Base-by-base conservation (phyloP, 2,329 filamentous ascomycete genomes). In the Fusarium nodosum region DNA sequence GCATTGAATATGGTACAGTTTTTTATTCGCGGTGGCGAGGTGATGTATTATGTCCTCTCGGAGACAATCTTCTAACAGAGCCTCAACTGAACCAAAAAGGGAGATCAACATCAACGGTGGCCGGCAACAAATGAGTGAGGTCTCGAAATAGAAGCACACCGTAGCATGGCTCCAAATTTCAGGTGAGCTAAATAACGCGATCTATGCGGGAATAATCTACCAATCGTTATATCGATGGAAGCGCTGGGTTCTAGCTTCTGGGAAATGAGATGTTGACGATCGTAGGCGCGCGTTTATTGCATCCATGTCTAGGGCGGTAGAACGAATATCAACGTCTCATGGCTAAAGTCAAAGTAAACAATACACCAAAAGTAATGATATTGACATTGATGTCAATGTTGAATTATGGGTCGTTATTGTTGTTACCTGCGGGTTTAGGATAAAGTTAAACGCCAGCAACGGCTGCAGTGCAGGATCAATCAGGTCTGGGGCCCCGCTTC, bases 251-350 rank as follows among this genome's bases (percentile, higher is more conserved):
- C 34, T 45, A 50, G 47, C 34, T n/a, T 22, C 11, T 51, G 45
- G 33, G 42, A 67, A 67, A 56, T 57, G 66, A 66, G 46, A 45
- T 46, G 48, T 41, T 34, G 42, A 52, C 15, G 44, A 52, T 44
- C 44, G 11, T 10, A 54, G 50, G 53, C 53, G 66, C 66, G 56
- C 53, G 66, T 54, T 53, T 69, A 42, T 41, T 34, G 39, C 46
- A 41, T 20, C 51, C 51, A 41, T 45, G 33, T 20, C 20, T 39
- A 24, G 46, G 39, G 18, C 22, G 42, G 26, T 30, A 12, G 20
- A 50, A 20, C 31, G 26, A 31, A 10, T 30, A 30, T 30, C 42
- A 30, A 45, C 16, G 10, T 26, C 8, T 8, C 10, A 28, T 30
- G 28, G 28, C 28, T 30, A 11, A 30, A 30, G 28, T 30, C 2